Evolutionary conservation across 2,329 filamentous ascomycete species (phyloP), one percentile per base, ranked within the genome.

Genomic region (Cyanodermella asteris): DNA sequence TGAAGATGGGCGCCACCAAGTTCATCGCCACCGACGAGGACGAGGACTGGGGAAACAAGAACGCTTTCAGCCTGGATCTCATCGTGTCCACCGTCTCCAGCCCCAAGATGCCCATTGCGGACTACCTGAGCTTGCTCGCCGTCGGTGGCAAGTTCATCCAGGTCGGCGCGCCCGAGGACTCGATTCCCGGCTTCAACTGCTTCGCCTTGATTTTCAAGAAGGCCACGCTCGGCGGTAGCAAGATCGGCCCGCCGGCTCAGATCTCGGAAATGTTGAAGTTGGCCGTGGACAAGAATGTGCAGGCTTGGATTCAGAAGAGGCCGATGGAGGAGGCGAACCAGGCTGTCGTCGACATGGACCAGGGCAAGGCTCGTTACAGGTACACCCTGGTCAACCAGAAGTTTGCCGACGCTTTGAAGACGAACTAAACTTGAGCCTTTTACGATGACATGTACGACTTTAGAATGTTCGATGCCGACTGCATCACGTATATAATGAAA

Each of bases 131-230:
- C 9, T 51, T 78, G 6, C 50, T 77, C 17, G 54, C 59, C 30
- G 46, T 55, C 10, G 56, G 64, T 24, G 71, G 72, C 5, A 54
- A 53, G 9, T 67, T 74, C 36, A 58, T 74, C 28, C 66, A 74
- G 44, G 56, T 78, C 24, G 72, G 71, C 15, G 61, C 61, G 2
- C 72, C 72, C 1, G 72, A 78, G 37, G 57, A 60, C 28, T 43
- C 45, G 10, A 31, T 53, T 16, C 65, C 64, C 4, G 46, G 49
- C 3, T 53, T 75, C 35, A 55, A 50, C 34, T 62, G 61, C 5
- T 67, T 63, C 36, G 49, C 58, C 3, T 45, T 77, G 29, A 64
- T 75, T 24, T 44, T 42, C 22, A 70, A 66, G 37, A 56, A 61
- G 4, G 40, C 56, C 19, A 59, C 54, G 37, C 40, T 69, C 13